Base-by-base conservation (phyloP, 2,329 filamentous ascomycete species). In the Dactylonectria estremocensis region DNA sequence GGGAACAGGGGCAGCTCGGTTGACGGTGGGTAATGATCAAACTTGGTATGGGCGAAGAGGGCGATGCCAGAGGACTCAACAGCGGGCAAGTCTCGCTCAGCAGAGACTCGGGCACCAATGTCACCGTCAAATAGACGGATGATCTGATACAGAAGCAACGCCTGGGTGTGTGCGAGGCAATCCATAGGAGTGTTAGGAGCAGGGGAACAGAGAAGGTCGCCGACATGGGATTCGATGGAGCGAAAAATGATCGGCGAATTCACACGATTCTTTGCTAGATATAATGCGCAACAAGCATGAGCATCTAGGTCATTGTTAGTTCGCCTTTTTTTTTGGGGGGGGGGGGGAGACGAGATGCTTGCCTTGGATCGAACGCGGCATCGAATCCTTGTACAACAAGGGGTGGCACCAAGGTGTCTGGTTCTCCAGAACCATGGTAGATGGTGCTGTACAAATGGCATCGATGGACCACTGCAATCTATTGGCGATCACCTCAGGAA, bases 361-460 rank as follows among this genome's bases (percentile, higher is more conserved):
- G 84, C 85, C 86, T 80, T 88, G 84, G 72, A 90, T 83, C 1
- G 76, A 80, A 33, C 77, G 77, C 1, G 88, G 88, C 86, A 89
- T 88, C 9, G 74, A 63, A 2, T 85, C 80, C n/a, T 79, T 78
- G 66, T 88, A 89, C 0, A 90, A 78, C n/a, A 79, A 74, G 0
- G 80, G 79, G 68, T 90, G 88, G 33, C 80, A 83, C 88, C 88
- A 90, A 0, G 86, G 85, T 0, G 86, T 87, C 56, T 83, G 77
- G 16, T 81, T 86, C 52, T 85, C 80, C 9, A 81, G 66, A 0
- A 89, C 83, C 83, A 89, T 87, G 52, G 69, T 81, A n/a, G 66
- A 67, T 0, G 84, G 83, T 1, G 87, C 83, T 61, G 85, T 82
- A 50, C 85, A 84, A 16, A 90, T 83, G 74, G 86, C 84, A 59